Conservation (phyloP, 129 eudicot species). For the Solidago caesia region DNA sequence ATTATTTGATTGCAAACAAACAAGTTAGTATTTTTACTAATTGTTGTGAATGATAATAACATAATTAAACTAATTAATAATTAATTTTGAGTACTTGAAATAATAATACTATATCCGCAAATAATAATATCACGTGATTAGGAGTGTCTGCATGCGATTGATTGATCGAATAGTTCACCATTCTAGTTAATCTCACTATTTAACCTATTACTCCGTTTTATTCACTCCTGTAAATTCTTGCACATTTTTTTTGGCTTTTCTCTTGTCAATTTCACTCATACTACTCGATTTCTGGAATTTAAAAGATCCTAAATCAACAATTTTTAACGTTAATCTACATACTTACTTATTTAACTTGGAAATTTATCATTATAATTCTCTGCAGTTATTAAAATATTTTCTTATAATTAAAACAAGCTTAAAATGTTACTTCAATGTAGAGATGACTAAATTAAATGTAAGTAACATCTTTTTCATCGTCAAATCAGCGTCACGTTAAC, state of each 20-base stretch:
- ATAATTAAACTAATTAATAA: background rate
- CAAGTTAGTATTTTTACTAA: background rate
- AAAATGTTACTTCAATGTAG: background rate
- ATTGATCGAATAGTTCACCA: background rate
- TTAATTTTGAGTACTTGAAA: background rate
- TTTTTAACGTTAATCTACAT: background rate
- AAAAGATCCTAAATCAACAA: too few species aligned
- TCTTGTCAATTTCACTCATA: background rate
- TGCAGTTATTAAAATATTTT: too few species aligned
- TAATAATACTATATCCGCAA: background rate
- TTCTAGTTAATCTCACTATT: background rate
- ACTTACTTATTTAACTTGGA: background rate
- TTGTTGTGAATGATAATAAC: background rate
- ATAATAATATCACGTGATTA: conserved; percentile 13
- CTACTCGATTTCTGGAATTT: background rate
- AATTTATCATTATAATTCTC: too few species aligned
- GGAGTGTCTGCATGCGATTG: background rate
- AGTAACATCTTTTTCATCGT: too few species aligned
- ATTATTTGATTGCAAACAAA: conserved; percentile 12
- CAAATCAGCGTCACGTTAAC: too few species aligned
- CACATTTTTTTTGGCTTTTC: conserved; percentile 6
- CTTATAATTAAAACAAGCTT: too few species aligned
- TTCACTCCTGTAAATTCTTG: background rate
- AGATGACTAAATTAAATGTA: background rate
- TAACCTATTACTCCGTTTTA: background rate